Percentiles rank a stretch among this genome's conserved stretches.
Evolutionary conservation across 2,329 filamentous ascomycete genomes (phyloP).

Genomic region (Phaeosphaeriaceae sp.): DNA sequence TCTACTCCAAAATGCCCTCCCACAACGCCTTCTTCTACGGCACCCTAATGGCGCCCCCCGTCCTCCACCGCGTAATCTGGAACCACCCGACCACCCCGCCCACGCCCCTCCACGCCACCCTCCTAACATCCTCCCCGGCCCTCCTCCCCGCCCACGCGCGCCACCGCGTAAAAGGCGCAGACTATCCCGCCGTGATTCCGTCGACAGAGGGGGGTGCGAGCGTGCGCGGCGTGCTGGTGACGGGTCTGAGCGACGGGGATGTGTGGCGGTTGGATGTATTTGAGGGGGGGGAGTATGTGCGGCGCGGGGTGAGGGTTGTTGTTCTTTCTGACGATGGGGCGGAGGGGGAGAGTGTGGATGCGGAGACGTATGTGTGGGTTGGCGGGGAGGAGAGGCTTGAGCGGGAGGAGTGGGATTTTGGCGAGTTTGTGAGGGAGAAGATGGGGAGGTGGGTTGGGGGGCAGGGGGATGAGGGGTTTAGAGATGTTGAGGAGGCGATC

Average conservation of each 20-base stretch:
- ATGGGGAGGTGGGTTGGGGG: conserved; percentile 64
- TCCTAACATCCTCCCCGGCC: conserved; percentile 73
- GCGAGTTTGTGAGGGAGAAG: conserved; percentile 80
- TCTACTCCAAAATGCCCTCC: conserved; percentile 39
- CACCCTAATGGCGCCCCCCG: conserved; percentile 81
- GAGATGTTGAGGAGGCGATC: too few species aligned
- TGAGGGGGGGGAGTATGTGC: conserved; percentile 77
- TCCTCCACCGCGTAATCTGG: conserved; percentile 87
- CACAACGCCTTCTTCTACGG: conserved; percentile 70
- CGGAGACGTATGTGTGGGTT: conserved; percentile 61
- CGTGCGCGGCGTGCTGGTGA: conserved; percentile 77
- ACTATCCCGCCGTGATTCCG: conserved; percentile 81
- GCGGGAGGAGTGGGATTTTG: conserved; percentile 83
- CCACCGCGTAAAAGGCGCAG: conserved; percentile 69
- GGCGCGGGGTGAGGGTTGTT: conserved; percentile 56
- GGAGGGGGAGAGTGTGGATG: conserved; percentile 50
- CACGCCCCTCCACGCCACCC: conserved; percentile 55
- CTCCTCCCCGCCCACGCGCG: conserved; percentile 77
- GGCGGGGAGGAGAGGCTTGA: conserved; percentile 63
- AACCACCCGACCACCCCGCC: conserved; percentile 59
- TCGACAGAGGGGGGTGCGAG: conserved; percentile 29
- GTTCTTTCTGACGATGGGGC: conserved; percentile 39
- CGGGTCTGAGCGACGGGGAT: conserved; percentile 79
- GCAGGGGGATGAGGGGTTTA: conserved; percentile 52
- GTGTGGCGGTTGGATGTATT: conserved; percentile 78